These are phyloP conservation scores for Aspergillus hiratsukae DNA, from an alignment of 2,329 filamentous ascomycete genomes.

Conservation along the genomic window DNA sequence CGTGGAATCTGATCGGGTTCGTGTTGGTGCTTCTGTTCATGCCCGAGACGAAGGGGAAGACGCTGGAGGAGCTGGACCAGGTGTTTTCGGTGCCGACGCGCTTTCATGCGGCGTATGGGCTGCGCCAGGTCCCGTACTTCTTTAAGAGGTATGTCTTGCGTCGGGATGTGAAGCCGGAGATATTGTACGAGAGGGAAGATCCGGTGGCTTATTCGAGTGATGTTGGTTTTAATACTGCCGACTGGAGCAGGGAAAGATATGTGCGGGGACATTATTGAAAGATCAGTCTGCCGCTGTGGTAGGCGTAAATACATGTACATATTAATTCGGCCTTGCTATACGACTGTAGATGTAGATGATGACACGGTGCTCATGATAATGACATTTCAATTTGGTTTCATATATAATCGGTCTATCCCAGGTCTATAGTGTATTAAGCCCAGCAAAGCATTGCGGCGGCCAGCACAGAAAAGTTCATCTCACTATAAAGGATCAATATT, in stretches of 20 bases:
- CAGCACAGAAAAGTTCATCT: too few species aligned
- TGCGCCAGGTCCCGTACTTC: slow-evolving; percentile 36
- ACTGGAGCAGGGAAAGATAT: slow-evolving; percentile 6
- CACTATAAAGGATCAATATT: too few species aligned
- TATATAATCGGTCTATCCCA: not conserved
- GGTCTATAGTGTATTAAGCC: not conserved
- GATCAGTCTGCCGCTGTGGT: not conserved
- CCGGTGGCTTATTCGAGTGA: slow-evolving; percentile 13
- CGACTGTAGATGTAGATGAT: not conserved
- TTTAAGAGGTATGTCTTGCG: slow-evolving; percentile 32
- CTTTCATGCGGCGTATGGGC: slow-evolving; percentile 38
- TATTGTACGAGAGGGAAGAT: slow-evolving; percentile 35
- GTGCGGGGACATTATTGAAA: not conserved
- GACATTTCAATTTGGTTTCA: not conserved
- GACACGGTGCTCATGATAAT: not conserved
- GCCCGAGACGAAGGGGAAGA: slow-evolving; percentile 40
- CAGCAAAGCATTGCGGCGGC: not conserved
- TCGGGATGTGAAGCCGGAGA: slow-evolving; percentile 36
- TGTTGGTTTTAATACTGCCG: slow-evolving; percentile 18
- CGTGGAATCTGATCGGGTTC: slow-evolving; percentile 42
- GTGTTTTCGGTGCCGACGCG: slow-evolving; percentile 51
- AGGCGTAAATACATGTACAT: not conserved
- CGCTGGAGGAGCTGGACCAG: slow-evolving; percentile 48
- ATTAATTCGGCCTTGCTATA: not conserved
- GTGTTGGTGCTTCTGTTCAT: slow-evolving; percentile 42